Conservation (phyloP, 2,329 filamentous ascomycete genomes). For the Trichoderma asperellum region DNA sequence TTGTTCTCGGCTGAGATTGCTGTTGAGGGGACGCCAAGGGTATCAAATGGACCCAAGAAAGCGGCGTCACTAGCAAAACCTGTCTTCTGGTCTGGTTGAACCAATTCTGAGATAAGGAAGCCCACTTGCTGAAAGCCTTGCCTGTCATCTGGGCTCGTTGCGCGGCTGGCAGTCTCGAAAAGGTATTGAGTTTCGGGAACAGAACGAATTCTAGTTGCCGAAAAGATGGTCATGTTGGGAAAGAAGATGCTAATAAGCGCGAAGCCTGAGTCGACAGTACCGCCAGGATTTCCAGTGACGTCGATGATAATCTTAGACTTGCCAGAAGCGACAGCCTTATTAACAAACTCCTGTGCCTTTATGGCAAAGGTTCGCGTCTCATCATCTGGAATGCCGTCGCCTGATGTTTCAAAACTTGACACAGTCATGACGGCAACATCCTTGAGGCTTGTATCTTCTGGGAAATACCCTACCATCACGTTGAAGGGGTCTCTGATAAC, state of each 20-base stretch:
- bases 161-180: background rate
- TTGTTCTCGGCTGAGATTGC: background rate
- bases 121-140: background rate
- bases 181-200: conserved; percentile 2
- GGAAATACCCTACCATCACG: background rate
- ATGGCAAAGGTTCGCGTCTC: conserved; percentile 30
- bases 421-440: conserved; percentile 21
- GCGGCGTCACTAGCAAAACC: background rate
- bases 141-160: background rate
- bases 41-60: background rate
- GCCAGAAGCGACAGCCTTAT: conserved; percentile 38
- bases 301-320: conserved; percentile 63
- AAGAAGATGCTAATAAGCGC: conserved; percentile 53
- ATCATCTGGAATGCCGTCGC: background rate
- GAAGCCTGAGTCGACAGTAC: conserved; percentile 51
- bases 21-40: conserved; percentile 12
- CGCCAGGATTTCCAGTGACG: conserved; percentile 63
- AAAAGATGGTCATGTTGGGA: conserved; percentile 32
- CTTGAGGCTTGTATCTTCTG: background rate
- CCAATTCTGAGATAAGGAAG: background rate
- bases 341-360: conserved; percentile 48
- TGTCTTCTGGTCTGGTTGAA: conserved; percentile 16
- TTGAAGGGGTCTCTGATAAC: conserved; percentile 13
- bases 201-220: conserved; percentile 25
- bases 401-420: background rate